Percentiles rank a stretch among this genome's conserved stretches.
Conservation (phyloP, 116 monocot species). For the Posidonia oceanica region DNA sequence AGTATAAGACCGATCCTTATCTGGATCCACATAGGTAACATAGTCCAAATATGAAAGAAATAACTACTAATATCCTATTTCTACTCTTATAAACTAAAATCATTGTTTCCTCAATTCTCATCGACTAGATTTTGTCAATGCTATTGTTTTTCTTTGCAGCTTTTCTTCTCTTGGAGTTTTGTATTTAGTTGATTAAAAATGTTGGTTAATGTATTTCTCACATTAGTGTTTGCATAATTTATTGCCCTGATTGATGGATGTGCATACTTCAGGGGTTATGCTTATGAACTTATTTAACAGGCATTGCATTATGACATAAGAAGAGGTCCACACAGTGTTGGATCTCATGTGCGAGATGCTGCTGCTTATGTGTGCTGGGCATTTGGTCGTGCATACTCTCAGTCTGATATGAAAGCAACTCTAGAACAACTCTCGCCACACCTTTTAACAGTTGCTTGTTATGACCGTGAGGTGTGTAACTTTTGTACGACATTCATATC, state of each 20-base stretch:
- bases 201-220: no score
- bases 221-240: not conserved
- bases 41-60: no score
- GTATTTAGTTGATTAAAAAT: no score
- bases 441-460: constrained; percentile 87
- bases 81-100: no score
- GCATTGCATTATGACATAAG: constrained; percentile 91
- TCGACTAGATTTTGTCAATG: no score
- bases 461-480: constrained; percentile 86
- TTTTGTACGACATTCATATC: not conserved
- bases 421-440: constrained; percentile 76
- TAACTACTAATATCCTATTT: no score
- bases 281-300: constrained; percentile 18
- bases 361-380: constrained; percentile 99
- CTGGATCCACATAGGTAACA: no score
- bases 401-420: constrained; percentile 67
- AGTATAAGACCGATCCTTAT: no score
- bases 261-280: not conserved
- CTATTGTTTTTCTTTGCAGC: no score
- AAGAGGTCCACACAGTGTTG: constrained; percentile 95
- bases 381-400: constrained; percentile 90
- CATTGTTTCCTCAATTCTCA: no score
- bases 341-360: constrained; percentile 97
- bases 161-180: no score
- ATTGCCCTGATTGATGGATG: not conserved